These are phyloP conservation scores for Thermothielavioides terrestris DNA, from an alignment of 495 filamentous ascomycete species.

Conservation along the genomic window DNA sequence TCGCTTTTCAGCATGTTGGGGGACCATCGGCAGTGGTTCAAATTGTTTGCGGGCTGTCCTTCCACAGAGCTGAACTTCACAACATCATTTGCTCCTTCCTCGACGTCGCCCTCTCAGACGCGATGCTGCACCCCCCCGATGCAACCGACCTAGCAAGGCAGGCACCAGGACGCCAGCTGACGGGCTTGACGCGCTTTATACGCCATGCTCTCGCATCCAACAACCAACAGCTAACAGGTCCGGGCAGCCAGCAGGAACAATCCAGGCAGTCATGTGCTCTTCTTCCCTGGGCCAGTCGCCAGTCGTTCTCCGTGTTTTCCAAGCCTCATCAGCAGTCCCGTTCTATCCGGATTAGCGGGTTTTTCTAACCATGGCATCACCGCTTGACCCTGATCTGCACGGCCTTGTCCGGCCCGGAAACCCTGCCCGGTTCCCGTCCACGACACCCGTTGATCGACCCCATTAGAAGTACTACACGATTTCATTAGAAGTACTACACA, in stretches of 20 bases:
- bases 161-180: too few species aligned
- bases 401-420: conserved; percentile 3
- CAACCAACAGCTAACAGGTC: background rate
- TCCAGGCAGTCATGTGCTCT: conserved; percentile 9
- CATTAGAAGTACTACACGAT: too few species aligned
- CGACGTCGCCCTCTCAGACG: background rate
- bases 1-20: background rate
- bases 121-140: background rate
- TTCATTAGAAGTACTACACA: too few species aligned
- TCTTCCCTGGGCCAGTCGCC: background rate
- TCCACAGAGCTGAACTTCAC: background rate
- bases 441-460: too few species aligned
- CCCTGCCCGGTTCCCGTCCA: background rate
- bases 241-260: background rate
- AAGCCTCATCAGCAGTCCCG: background rate
- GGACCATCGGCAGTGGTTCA: background rate
- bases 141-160: background rate
- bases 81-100: background rate
- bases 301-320: background rate
- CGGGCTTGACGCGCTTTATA: too few species aligned
- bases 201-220: background rate
- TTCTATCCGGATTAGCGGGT: background rate
- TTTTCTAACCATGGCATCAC: background rate
- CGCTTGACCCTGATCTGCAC: conserved; percentile 2
- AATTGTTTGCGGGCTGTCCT: background rate